These are phyloP conservation scores for Colletotrichum karsti DNA, from an alignment of 2,329 filamentous ascomycete species.

Conservation along the genomic window DNA sequence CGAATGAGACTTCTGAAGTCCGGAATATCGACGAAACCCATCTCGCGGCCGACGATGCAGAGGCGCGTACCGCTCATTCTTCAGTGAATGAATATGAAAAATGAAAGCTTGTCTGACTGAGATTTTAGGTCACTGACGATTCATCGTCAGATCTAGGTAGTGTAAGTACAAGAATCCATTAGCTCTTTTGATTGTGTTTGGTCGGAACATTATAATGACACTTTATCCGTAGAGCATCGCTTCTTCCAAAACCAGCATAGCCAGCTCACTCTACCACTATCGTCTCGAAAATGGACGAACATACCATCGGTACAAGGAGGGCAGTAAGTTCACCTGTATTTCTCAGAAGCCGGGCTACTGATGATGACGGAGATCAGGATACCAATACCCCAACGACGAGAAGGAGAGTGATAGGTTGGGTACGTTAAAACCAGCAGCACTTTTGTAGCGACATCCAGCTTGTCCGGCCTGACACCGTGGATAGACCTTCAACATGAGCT, in stretches of 20 bases:
- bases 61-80: not conserved
- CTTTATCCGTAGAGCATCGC: not conserved
- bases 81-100: too few species aligned
- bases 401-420: conserved; percentile 4
- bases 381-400: conserved; percentile 2
- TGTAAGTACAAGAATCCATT: not conserved
- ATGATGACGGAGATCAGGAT: not conserved
- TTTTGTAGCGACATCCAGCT: too few species aligned
- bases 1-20: not conserved
- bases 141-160: not conserved
- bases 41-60: not conserved
- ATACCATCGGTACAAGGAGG: not conserved
- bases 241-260: not conserved
- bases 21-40: not conserved
- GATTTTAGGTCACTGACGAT: not conserved
- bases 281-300: not conserved
- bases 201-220: not conserved
- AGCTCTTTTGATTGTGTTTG: too few species aligned
- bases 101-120: too few species aligned
- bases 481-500: conserved; percentile 39
- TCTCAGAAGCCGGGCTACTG: not conserved
- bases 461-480: too few species aligned
- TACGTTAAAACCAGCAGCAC: too few species aligned
- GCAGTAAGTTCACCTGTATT: not conserved
- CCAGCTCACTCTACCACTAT: not conserved